These are phyloP conservation scores for Ambispora gerdemannii DNA, from an alignment of 192 early-diverging fungal genomes.

Conservation along the genomic window DNA sequence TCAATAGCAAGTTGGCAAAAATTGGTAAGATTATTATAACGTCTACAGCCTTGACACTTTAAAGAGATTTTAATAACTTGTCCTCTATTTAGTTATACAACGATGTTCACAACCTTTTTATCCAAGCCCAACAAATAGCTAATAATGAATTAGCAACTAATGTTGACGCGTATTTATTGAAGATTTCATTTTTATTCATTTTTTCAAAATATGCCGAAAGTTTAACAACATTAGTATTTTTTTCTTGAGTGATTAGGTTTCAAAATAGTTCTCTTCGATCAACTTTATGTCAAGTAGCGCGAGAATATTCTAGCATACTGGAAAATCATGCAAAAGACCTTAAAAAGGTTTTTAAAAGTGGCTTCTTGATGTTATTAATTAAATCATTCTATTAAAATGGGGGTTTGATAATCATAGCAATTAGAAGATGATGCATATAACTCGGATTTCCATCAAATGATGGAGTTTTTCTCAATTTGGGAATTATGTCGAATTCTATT, in stretches of 20 bases:
- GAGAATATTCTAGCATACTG: not conserved
- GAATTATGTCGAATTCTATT: constrained; percentile 7
- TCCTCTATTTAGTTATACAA: not conserved
- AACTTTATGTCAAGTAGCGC: not conserved
- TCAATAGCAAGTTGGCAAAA: not conserved
- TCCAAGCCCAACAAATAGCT: not conserved
- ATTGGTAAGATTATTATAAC: not conserved
- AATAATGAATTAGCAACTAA: not conserved
- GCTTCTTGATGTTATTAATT: not conserved
- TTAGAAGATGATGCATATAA: not conserved
- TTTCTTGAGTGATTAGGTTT: not conserved
- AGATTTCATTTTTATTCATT: not conserved
- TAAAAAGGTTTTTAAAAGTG: not conserved
- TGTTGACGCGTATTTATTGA: not conserved
- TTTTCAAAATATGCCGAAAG: not conserved
- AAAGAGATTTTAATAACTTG: not conserved
- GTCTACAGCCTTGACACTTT: not conserved
- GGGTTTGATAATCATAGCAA: not conserved
- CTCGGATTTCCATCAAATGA: not conserved
- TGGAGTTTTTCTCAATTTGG: not conserved
- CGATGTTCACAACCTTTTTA: not conserved
- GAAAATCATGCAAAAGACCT: not conserved
- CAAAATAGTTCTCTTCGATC: not conserved
- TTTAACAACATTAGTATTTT: not conserved
- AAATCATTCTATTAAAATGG: not conserved